Base-by-base conservation (phyloP, 306 rosid genomes). In the Prunus armeniaca region DNA sequence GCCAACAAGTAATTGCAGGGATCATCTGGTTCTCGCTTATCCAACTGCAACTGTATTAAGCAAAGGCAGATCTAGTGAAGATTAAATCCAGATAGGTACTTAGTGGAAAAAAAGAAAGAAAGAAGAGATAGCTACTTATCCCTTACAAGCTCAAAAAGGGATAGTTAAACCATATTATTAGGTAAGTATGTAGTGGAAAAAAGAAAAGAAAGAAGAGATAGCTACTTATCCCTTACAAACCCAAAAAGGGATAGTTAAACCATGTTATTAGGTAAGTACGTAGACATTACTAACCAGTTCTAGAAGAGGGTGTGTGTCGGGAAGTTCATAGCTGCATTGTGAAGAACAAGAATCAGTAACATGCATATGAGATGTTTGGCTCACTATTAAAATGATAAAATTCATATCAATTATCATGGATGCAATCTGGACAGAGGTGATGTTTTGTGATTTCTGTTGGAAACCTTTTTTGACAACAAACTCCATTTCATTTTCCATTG, bases 1-100 rank as follows among this genome's bases (percentile, higher is more conserved):
- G 99, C 98, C 77, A 96, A 88, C 71, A 96, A 93, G 90, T 96
- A 96, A 58, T 78, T 83, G 85, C 94, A 87, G 24, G 99, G 99
- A 81, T 96, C 99, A 82, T 96, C 99, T 28, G 89, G 86, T 87
- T 96, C 99, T 76, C 98, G 89, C 67, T 12, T 81, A 50, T 91
- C 97, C 89, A 93, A 71, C 84, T 88, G 89, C 80, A 88, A 73
- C 89, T 81, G 83, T 82, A 49, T 28, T 7, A 47, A 60, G 85
- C 45, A 76, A 79, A 77, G 13, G 13, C 78, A 47, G 34, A 79
- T 30, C 61, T 67, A 70, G 47, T 41, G 46, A 58, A 67, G 9
- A 73, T 46, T 71, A 49, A 71, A 65, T 78, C 77, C 52, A 55
- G 68, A 72, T 58, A 72, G 46, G 75, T 51, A 27, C 69, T 73